Evolutionary conservation across 2,329 filamentous ascomycete species (phyloP), one percentile per base, ranked within the genome.

Genomic region (Cercospora sp.): DNA sequence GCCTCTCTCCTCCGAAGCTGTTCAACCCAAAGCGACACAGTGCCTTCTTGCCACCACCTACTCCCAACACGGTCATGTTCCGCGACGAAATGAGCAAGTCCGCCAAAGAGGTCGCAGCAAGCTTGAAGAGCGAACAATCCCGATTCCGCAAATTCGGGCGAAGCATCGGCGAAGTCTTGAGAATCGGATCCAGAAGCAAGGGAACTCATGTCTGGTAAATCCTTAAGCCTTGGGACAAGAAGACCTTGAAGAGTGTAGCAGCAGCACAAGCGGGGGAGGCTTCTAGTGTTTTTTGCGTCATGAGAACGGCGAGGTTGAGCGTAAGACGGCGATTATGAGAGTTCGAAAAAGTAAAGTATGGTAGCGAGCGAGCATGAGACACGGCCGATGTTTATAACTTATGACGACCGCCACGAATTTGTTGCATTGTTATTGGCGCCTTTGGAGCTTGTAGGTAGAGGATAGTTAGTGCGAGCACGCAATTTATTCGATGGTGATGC

Each of bases 141-240:
- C 58, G 67, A 2, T 59, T 67, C 10, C 37, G 55, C 13, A 66
- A 61, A 32, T 43, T 70, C 51, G 51, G 66, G n/a, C 58, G 62
- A 32, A 72, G 70, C 57, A 70, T 72, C 51, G 53, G 67, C 32
- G 66, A 63, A n/a, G 63, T 72, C 9, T 26, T 72, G 40, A 37
- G 53, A 26, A 51, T 61, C 21, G 57, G 64, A 37, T 45, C 30
- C 10, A 64, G 61, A 24, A 49, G 5, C 18, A 58, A 49, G 51
- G 62, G 62, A n/a, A 59, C 51, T 21, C 62, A 59, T 34, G 62
- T 65, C 28, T 58, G 51, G 62, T 65, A 28, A 65, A 5, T n/a
- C 49, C 21, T 13, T 16, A 37, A 37, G 2, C 3, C 5, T 5
- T 37, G 3, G 34, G 3, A 13, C 34, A 37, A 37, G 34, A 37